These are phyloP conservation scores for Alternaria longipes DNA, from an alignment of 2,329 filamentous ascomycete genomes.

Conservation along the genomic window DNA sequence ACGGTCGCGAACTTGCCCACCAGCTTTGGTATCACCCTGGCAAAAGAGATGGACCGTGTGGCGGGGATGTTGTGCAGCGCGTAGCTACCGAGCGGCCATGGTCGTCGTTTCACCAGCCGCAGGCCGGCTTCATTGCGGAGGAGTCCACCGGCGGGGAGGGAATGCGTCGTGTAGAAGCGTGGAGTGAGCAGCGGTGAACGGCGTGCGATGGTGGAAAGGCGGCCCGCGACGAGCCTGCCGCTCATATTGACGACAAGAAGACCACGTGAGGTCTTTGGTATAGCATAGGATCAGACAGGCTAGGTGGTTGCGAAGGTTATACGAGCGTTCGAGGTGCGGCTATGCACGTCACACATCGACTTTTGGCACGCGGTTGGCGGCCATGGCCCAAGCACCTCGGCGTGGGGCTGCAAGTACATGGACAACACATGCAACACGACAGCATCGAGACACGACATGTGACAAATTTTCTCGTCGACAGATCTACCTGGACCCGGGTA, in stretches of 20 bases:
- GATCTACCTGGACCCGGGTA: neutral
- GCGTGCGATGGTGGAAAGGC: conserved; percentile 73
- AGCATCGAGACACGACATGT: conserved; percentile 1
- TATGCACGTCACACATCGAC: conserved; percentile 30
- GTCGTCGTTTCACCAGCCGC: conserved; percentile 59
- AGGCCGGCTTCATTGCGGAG: conserved; percentile 48
- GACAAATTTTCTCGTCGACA: neutral
- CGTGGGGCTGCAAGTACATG: conserved; percentile 14
- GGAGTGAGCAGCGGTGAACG: conserved; percentile 68
- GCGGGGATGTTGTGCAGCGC: conserved; percentile 82
- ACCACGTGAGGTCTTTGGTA: conserved; percentile 15
- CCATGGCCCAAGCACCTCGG: conserved; percentile 17
- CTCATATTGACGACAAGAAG: conserved; percentile 62
- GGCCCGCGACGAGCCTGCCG: conserved; percentile 78
- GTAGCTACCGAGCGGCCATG: conserved; percentile 80
- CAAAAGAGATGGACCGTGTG: conserved; percentile 72
- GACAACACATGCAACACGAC: conserved; percentile 13
- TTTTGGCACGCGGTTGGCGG: conserved; percentile 17
- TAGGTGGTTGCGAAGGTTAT: conserved; percentile 9
- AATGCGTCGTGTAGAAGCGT: conserved; percentile 56
- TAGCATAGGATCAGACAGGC: conserved; percentile 29
- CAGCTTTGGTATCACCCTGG: conserved; percentile 79
- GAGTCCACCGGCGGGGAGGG: conserved; percentile 50
- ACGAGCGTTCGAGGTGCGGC: conserved; percentile 15
- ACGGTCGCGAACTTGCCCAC: conserved; percentile 88